Conservation (phyloP, 192 early-diverging fungal species). For the Lunasporangiospora selenospora region DNA sequence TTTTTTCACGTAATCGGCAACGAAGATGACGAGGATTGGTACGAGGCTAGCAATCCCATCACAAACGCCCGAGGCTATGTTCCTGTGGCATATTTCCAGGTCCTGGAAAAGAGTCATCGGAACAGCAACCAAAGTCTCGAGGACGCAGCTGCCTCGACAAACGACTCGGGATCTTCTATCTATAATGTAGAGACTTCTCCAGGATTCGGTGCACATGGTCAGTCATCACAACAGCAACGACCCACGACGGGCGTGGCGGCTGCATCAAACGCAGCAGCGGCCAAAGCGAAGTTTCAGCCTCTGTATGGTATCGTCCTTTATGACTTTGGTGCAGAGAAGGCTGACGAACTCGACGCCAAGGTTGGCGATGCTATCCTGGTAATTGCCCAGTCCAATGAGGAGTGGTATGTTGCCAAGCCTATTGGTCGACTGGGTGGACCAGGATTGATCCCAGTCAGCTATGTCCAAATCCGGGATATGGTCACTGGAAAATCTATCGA, state of each 20-base stretch:
- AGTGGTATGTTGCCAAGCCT: constrained; percentile 82
- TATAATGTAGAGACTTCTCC: too few species aligned
- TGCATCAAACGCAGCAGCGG: too few species aligned
- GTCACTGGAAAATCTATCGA: constrained; percentile 69
- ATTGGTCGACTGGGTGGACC: constrained; percentile 66
- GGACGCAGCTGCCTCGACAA: constrained; percentile 32
- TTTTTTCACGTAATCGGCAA: constrained; percentile 77
- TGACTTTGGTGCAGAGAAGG: constrained; percentile 73
- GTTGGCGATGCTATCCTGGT: constrained; percentile 76
- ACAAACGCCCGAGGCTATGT: constrained; percentile 74
- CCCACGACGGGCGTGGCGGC: too few species aligned
- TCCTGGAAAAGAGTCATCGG: constrained; percentile 59
- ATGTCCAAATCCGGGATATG: constrained; percentile 76
- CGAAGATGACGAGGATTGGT: constrained; percentile 73
- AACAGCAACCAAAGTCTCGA: constrained; percentile 45
- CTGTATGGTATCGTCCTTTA: constrained; percentile 77
- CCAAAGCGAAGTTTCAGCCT: constrained; percentile 51
- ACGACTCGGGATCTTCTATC: constrained; percentile 42
- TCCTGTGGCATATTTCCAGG: constrained; percentile 74
- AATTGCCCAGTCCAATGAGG: constrained; percentile 78
- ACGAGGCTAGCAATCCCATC: constrained; percentile 76
- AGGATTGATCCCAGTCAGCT: constrained; percentile 79
- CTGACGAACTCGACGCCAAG: constrained; percentile 74
- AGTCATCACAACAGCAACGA: constrained; percentile 7
- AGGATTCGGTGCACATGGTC: too few species aligned